Conservation (phyloP, 1,139 yeast species). For the Nakaseomyces bracarensis region DNA sequence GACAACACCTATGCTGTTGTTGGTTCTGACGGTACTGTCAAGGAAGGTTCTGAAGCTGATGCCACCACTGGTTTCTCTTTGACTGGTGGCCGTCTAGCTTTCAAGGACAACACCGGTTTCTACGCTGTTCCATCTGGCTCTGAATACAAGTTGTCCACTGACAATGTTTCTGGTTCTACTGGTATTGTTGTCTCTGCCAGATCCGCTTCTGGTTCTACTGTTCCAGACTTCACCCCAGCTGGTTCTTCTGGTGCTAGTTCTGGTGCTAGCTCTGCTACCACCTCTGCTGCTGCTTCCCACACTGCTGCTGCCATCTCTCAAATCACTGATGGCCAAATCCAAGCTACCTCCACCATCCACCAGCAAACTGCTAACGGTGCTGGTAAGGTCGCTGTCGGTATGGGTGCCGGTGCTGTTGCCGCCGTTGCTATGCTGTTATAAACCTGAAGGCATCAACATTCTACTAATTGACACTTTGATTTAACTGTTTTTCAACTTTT, state of each 20-base stretch:
- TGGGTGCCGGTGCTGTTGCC: constrained; percentile 18
- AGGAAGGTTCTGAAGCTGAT: constrained; percentile 14
- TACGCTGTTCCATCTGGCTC: constrained; percentile 16
- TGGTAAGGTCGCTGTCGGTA: constrained; percentile 14
- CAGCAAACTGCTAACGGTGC: constrained; percentile 16
- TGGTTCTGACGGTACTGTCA: constrained; percentile 16
- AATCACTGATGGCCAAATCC: constrained; percentile 9
- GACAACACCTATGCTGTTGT: constrained; percentile 28
- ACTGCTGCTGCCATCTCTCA: constrained; percentile 8
- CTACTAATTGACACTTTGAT: too few relatives aligned
- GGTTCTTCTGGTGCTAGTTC: constrained; percentile 6
- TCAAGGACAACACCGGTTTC: constrained; percentile 23
- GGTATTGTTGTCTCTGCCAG: constrained; percentile 17
- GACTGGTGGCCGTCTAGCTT: constrained; percentile 22
- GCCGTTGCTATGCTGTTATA: constrained; percentile 16
- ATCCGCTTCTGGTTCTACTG: constrained; percentile 12
- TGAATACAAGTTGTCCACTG: constrained; percentile 15
- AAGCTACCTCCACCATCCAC: constrained; percentile 7
- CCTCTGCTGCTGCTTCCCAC: constrained; percentile 3
- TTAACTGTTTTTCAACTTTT: too few relatives aligned
- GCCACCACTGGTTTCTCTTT: constrained; percentile 30
- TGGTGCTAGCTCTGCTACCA: background rate
- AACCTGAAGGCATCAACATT: too few relatives aligned
- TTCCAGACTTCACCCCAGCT: constrained; percentile 16
- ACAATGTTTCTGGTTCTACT: constrained; percentile 11